Percentiles rank a stretch among this genome's conserved stretches.
Evolutionary conservation across 2,329 filamentous ascomycete genomes (phyloP).

Genomic region (Beauveria bassiana): DNA sequence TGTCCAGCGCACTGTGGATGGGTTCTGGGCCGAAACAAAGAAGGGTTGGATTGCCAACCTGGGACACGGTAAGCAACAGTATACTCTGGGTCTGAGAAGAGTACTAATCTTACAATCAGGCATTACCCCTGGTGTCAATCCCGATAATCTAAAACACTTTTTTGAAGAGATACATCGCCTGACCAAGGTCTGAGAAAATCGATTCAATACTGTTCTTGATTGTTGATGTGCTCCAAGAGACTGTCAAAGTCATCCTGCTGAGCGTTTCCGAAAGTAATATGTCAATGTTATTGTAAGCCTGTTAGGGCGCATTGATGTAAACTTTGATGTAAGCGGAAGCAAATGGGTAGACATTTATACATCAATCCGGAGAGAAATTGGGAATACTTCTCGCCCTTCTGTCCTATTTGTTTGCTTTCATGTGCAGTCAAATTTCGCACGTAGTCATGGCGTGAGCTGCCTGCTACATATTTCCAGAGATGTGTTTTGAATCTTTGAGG

Average conservation of each 20-base stretch:
- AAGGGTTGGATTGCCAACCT: slow-evolving; percentile 96
- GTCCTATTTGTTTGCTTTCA: neutral
- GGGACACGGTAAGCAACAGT: slow-evolving; percentile 66
- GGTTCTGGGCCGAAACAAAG: slow-evolving; percentile 71
- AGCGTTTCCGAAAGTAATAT: neutral
- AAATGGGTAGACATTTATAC: neutral
- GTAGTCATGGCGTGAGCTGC: neutral
- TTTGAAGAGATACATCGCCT: slow-evolving; percentile 83
- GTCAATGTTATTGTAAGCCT: neutral
- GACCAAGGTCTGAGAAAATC: slow-evolving; percentile 32
- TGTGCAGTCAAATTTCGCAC: neutral
- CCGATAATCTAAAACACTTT: slow-evolving; percentile 87
- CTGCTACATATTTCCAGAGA: neutral
- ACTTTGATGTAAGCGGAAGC: neutral
- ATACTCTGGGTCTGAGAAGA: neutral
- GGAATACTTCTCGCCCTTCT: neutral
- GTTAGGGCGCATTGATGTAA: neutral
- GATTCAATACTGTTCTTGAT: neutral
- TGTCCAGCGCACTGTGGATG: slow-evolving; percentile 79
- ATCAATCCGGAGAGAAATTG: neutral
- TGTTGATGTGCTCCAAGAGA: neutral
- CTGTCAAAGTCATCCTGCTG: neutral
- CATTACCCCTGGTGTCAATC: slow-evolving; percentile 90
- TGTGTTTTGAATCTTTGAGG: neutral
- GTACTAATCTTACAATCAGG: slow-evolving; percentile 39